A percentile compares a stretch with the other conserved stretches of the same genome.
phyloP scores from a whole-genome alignment of 139 green algal species.

The Auxenochlorella pyrenoidosa region DNA sequence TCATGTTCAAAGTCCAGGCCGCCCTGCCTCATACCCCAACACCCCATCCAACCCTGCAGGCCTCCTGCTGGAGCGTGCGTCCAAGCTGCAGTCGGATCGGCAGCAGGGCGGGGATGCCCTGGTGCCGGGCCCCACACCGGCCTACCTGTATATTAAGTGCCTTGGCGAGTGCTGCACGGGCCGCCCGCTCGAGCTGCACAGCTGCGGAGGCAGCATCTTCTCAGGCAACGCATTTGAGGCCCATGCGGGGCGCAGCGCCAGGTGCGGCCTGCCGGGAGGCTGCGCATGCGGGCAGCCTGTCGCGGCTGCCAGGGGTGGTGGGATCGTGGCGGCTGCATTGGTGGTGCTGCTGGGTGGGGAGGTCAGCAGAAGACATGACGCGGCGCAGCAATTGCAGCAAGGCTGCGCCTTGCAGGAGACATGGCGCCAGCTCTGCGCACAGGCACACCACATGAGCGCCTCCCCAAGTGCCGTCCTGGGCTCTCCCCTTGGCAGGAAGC shows the following conservation, averaged over 20 bases:
- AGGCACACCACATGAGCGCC: too few species aligned
- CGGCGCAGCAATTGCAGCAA: too few species aligned
- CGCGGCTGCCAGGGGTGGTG: background rate
- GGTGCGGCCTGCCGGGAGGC: background rate
- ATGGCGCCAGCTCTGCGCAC: too few species aligned
- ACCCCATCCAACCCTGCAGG: background rate
- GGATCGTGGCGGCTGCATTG: background rate
- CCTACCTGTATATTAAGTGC: conserved; percentile 20
- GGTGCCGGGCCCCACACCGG: too few species aligned
- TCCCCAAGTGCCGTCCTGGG: too few species aligned
- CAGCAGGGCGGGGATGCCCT: conserved; percentile 18
- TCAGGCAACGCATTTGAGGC: conserved; percentile 18
- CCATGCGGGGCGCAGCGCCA: background rate
- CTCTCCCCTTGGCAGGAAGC: background rate
- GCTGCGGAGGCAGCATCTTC: background rate
- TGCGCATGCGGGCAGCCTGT: background rate
- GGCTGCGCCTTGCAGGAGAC: too few species aligned
- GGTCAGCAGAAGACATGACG: too few species aligned
- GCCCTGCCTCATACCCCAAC: too few species aligned
- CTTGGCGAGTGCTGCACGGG: background rate
- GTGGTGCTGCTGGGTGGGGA: too few species aligned
- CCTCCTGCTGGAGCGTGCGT: conserved; percentile 2
- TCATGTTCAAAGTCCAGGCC: too few species aligned
- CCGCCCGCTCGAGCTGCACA: conserved; percentile 8
- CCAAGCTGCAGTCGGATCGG: conserved; percentile 21